Conservation (phyloP, 352 stramenopile genomes). For the Phytophthora quininea region DNA sequence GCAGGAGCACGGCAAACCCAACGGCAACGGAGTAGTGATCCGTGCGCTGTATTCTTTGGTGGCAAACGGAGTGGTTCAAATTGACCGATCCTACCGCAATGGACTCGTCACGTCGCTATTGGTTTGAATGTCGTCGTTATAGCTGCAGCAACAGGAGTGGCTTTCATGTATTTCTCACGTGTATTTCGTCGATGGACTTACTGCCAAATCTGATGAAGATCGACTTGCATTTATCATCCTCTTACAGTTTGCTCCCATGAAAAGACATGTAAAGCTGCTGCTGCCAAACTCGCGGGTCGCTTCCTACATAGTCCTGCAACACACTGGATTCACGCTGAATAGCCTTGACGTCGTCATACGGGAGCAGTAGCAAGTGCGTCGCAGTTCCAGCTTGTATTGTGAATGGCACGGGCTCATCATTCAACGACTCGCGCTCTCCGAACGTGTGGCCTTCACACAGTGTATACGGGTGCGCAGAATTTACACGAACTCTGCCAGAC, state of each 20-base stretch:
- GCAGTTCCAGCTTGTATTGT: constrained; percentile 54
- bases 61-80: constrained; percentile 71
- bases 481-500: constrained; percentile 64
- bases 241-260: constrained; percentile 41
- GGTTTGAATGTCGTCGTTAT: constrained; percentile 32
- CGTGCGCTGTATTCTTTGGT: constrained; percentile 74
- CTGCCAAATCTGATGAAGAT: no score
- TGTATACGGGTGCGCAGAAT: constrained; percentile 67
- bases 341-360: constrained; percentile 61
- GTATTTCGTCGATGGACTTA: no score
- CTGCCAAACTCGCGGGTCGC: constrained; percentile 37
- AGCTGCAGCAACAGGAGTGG: not conserved
- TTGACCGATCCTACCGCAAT: constrained; percentile 67
- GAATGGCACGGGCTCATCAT: constrained; percentile 77
- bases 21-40: constrained; percentile 50
- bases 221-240: no score
- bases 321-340: constrained; percentile 48
- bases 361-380: constrained; percentile 73
- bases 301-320: constrained; percentile 34
- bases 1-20: constrained; percentile 46
- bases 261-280: constrained; percentile 46
- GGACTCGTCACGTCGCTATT: constrained; percentile 70
- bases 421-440: constrained; percentile 69
- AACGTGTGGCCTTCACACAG: constrained; percentile 61
- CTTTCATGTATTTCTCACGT: no score